These are phyloP conservation scores for Petasospora rhodanensis DNA, from an alignment of 1,139 yeast genomes.

Conservation along the genomic window DNA sequence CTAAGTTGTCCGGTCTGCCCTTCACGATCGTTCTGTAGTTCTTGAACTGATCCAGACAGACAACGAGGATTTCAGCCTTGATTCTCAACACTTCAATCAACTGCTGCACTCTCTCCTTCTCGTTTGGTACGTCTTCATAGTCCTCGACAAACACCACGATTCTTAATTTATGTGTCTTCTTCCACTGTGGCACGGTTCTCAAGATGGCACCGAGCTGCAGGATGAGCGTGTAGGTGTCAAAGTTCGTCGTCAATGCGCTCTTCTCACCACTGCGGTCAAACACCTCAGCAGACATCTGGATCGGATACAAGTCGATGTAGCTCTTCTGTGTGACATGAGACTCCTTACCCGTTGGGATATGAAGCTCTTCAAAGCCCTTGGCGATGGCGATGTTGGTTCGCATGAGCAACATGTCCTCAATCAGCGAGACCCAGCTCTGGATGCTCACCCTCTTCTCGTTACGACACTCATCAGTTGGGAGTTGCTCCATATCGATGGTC, in stretches of 20 bases:
- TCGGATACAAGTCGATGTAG: slow-evolving; percentile 86
- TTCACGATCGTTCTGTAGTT: slow-evolving; percentile 74
- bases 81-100: slow-evolving; percentile 75
- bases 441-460: slow-evolving; percentile 66
- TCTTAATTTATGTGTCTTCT: slow-evolving; percentile 63
- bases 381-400: slow-evolving; percentile 93
- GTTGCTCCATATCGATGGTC: slow-evolving; percentile 26
- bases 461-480: slow-evolving; percentile 82
- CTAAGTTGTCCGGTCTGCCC: slow-evolving; percentile 42
- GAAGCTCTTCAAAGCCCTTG: slow-evolving; percentile 66
- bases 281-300: slow-evolving; percentile 88
- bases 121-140: slow-evolving; percentile 65
- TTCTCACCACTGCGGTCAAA: slow-evolving; percentile 58
- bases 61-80: slow-evolving; percentile 69
- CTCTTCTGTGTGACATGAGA: slow-evolving; percentile 32
- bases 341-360: slow-evolving; percentile 43
- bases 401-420: slow-evolving; percentile 90
- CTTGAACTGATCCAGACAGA: slow-evolving; percentile 60
- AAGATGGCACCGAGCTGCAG: slow-evolving; percentile 89
- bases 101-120: slow-evolving; percentile 52
- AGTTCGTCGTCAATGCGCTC: slow-evolving; percentile 76
- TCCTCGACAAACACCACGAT: slow-evolving; percentile 88
- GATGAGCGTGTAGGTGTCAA: slow-evolving; percentile 91
- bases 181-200: slow-evolving; percentile 92
- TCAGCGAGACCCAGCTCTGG: slow-evolving; percentile 84